These are phyloP conservation scores for Yamadazyma sp. DNA, from an alignment of 805 yeast species.

Conservation along the genomic window DNA sequence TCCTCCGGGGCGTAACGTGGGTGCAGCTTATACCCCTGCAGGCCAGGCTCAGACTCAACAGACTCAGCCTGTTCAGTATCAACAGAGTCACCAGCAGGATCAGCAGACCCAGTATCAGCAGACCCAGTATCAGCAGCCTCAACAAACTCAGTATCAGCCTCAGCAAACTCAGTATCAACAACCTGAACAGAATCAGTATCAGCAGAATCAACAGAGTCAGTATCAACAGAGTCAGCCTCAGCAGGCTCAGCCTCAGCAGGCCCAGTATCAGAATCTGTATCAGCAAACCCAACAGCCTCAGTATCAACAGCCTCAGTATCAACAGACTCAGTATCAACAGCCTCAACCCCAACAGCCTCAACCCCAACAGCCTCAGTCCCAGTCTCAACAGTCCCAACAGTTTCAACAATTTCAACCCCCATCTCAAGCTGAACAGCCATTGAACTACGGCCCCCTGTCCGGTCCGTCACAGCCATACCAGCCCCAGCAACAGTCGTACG, in stretches of 20 bases:
- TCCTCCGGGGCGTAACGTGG: constrained; percentile 41
- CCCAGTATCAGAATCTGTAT: constrained; percentile 6
- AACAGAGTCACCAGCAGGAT: constrained; percentile 5
- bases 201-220: no score
- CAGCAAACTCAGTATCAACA: constrained; percentile 15
- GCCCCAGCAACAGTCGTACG: no score
- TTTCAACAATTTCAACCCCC: constrained; percentile 15
- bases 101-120: constrained; percentile 11
- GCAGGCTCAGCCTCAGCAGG: constrained; percentile 1
- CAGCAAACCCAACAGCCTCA: constrained; percentile 12
- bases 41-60: constrained; percentile 19
- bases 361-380: constrained; percentile 2
- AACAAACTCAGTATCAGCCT: constrained; percentile 3
- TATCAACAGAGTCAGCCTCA: background rate
- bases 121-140: background rate
- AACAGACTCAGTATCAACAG: background rate
- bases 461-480: no score
- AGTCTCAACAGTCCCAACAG: constrained; percentile 9
- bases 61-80: constrained; percentile 22
- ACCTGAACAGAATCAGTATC: constrained; percentile 7
- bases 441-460: constrained; percentile 7
- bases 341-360: background rate
- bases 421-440: background rate
- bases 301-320: background rate
- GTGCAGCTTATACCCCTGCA: constrained; percentile 21